Base-by-base conservation (phyloP, 1,284 basidiomycete genomes). In the Paramarasmius palmivorus region DNA sequence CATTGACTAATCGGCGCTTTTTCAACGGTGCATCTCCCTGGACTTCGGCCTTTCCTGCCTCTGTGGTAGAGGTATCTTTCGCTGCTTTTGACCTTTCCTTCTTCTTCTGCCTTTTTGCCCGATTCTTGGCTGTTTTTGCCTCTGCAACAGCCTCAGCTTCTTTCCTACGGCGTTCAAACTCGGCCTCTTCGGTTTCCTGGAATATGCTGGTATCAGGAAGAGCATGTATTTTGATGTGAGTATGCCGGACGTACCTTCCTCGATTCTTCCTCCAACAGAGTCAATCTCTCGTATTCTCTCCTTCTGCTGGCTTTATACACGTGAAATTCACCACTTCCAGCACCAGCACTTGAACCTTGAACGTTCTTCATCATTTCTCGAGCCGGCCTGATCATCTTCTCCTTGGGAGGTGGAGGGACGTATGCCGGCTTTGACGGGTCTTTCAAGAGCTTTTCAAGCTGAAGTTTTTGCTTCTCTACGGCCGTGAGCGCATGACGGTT, bases 331-430 rank as follows among this genome's bases (percentile, higher is more conserved):
- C 94, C 94, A 59, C 90, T 94, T 45, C 95, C 95, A 15, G 95
- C 93, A 52, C 91, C 95, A 2, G 93, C 92, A 70, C 90, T 92
- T 8, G 91, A 94, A 1, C 95, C 95, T 68, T 95, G 92, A 2
- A 98, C 94, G 61, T 96, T 98, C 81, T 97, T 98, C 90, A 99
- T 96, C 90, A 96, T 96, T 70, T 98, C 95, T 48, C 90, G 78
- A 5, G 93, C 77, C 1, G 93, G 76, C 25, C 92, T 77, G 35
- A 96, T 78, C 0, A 77, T 79, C 72, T 92, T 93, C 60, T 94
- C 87, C 67, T 88, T 88, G 20, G 84, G 86, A 6, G 88, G 76
- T 15, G 81, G 65, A 1, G 94, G 93, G 7, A 97, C 74, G 64
- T 83, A 81, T 1, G 86, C 90, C 2, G 86, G 84, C 67, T 93